Conservation (phyloP, 805 yeast species). For the Hanseniaspora valbyensis region DNA sequence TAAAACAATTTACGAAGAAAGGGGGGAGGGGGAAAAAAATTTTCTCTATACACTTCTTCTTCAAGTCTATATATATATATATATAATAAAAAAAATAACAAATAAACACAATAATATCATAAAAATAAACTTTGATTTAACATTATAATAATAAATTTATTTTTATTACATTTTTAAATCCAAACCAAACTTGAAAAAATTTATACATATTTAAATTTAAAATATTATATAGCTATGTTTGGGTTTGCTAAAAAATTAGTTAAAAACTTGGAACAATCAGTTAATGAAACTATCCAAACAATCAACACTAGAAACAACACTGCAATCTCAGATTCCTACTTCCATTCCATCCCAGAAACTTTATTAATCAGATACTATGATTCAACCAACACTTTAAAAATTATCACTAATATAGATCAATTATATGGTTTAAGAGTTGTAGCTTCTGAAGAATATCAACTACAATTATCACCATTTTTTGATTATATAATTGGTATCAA, state of each 20-base stretch:
- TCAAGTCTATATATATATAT: no score
- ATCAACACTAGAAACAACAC: conserved; percentile 24
- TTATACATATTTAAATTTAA: neutral
- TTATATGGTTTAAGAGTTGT: conserved; percentile 50
- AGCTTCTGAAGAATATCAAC: conserved; percentile 37
- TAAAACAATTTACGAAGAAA: no score
- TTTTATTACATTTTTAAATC: no score
- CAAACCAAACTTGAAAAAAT: no score
- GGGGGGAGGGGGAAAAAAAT: no score
- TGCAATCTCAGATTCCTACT: conserved; percentile 28
- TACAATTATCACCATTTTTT: conserved; percentile 71
- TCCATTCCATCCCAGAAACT: conserved; percentile 30
- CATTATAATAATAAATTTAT: no score
- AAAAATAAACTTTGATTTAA: no score
- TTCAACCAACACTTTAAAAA: conserved; percentile 22
- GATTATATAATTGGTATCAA: conserved; percentile 78
- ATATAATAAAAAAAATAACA: no score
- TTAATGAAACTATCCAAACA: conserved; percentile 30
- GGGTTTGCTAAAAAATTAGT: conserved; percentile 57
- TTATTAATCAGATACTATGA: conserved; percentile 23
- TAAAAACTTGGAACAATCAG: conserved; percentile 39
- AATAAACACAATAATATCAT: no score
- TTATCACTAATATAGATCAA: conserved; percentile 25
- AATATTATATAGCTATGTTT: conserved; percentile 39
- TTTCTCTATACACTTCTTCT: no score